Base-by-base conservation (phyloP, 2,329 filamentous ascomycete genomes). In the Cephalotrichum gorgonifer region DNA sequence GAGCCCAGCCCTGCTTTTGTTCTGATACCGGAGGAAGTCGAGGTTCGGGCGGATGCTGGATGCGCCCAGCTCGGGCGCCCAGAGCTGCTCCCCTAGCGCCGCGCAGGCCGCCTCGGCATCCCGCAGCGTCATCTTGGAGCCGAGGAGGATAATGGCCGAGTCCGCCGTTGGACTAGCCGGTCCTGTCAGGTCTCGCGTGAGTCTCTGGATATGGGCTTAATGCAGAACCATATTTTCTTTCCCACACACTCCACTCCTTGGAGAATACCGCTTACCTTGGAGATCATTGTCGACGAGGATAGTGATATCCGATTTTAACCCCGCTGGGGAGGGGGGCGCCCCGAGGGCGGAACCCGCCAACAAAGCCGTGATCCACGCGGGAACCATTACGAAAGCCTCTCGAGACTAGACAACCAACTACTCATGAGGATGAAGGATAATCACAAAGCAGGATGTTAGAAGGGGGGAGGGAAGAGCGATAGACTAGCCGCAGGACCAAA, bases 261-360 rank as follows among this genome's bases (percentile, higher is more conserved):
- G 12, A 6, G n/a, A 15, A 46, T n/a, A n/a, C n/a, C n/a, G n/a
- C 54, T 35, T 53, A 65, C 67, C 68, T 57, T 62, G 60, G 30
- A 71, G 62, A 46, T 71, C 66, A 56, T 70, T 71, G 51, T 67
- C 61, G 42, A 66, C 58, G 25, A 70, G 50, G 25, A 71, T 57
- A 6, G 63, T 65, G 39, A 69, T 53, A 27, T 64, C 64, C 1
- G 65, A 64, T 30, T 61, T 57, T 6, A 70, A 51, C n/a, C 56
- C 56, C 47, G 57, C 54, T 15, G 65, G 64, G 22, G 65, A 68
- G 1, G n/a, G n/a, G n/a, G 64, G 62, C 12, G 55, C 54, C 6
- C 56, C 57, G 7, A 51, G 50, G n/a, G 51, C 54, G 17, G 55
- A 42, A 33, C 54, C 33, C 26, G 55, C 53, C 47, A 59, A 42